phyloP scores from a whole-genome alignment of 306 rosid genomes.

The Cicer pinnatifidum region DNA sequence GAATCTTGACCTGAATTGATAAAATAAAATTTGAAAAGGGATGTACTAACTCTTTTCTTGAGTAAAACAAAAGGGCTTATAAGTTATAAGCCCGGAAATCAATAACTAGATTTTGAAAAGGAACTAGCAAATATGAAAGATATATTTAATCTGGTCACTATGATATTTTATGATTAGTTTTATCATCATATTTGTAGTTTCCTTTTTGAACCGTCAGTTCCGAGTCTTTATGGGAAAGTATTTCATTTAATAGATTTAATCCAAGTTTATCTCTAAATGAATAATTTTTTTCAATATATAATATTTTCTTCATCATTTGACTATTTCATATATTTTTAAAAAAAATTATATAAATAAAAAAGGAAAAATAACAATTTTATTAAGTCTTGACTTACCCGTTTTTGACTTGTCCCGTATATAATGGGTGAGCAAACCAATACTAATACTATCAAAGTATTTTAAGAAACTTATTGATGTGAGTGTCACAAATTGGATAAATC shows the following conservation, averaged over 20 bases:
- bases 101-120: not conserved
- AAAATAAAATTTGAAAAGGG: constrained; percentile 22
- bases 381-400: too few species aligned
- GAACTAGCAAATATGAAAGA: not conserved
- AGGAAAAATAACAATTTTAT: too few species aligned
- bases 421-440: too few species aligned
- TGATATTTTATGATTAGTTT: not conserved
- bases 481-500: not conserved
- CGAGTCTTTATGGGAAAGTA: not conserved
- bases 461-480: not conserved
- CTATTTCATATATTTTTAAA: too few species aligned
- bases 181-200: not conserved
- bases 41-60: not conserved
- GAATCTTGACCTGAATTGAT: constrained; percentile 1
- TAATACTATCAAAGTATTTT: not conserved
- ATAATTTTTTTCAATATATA: not conserved
- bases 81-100: not conserved
- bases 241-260: not conserved
- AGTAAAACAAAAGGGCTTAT: not conserved
- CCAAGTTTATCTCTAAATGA: not conserved
- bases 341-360: too few species aligned
- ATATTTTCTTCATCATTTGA: too few species aligned
- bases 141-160: not conserved
- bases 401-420: too few species aligned
- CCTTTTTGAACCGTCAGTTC: not conserved